phyloP scores from a whole-genome alignment of 2,329 filamentous ascomycete genomes.

The Diaporthe citri region DNA sequence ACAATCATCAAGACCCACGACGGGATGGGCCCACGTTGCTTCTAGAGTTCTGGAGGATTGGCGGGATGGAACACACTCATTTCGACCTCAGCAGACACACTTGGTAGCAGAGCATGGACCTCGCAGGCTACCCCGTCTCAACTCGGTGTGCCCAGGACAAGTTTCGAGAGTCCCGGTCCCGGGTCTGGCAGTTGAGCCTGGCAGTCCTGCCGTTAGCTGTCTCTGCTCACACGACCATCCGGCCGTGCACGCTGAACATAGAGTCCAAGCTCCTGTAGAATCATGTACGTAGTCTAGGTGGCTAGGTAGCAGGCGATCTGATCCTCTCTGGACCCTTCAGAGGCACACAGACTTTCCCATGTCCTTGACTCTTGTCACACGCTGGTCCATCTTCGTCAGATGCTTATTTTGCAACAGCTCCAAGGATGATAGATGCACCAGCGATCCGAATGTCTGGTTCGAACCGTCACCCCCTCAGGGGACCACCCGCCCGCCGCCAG shows the following conservation, averaged over 20 bases:
- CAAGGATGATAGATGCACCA: conserved; percentile 37
- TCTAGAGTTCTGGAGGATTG: not conserved
- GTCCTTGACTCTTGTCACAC: conserved; percentile 27
- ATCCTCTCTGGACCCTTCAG: conserved; percentile 14
- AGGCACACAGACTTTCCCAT: conserved; percentile 14
- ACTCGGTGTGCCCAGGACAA: not conserved
- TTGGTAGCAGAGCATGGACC: not conserved
- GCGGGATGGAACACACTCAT: not conserved
- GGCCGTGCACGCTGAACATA: not conserved
- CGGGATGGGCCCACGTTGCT: not conserved
- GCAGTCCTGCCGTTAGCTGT: not conserved
- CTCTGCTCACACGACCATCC: not conserved
- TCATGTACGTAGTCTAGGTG: not conserved
- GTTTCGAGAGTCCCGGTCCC: not conserved
- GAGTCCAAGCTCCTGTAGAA: not conserved
- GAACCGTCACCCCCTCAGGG: conserved; percentile 8
- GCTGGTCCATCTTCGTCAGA: conserved; percentile 28
- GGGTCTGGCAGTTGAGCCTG: not conserved
- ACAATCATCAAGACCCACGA: not conserved
- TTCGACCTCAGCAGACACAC: not conserved
- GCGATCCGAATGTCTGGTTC: conserved; percentile 40
- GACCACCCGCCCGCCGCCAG: conserved; percentile 17
- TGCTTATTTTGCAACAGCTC: conserved; percentile 30
- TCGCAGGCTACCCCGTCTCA: not conserved
- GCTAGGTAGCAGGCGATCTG: not conserved